Percentiles rank a stretch among this genome's conserved stretches.
Evolutionary conservation across 176 grass and related monocot genomes (phyloP).

Genomic region (Ampelocalamus luodianensis): DNA sequence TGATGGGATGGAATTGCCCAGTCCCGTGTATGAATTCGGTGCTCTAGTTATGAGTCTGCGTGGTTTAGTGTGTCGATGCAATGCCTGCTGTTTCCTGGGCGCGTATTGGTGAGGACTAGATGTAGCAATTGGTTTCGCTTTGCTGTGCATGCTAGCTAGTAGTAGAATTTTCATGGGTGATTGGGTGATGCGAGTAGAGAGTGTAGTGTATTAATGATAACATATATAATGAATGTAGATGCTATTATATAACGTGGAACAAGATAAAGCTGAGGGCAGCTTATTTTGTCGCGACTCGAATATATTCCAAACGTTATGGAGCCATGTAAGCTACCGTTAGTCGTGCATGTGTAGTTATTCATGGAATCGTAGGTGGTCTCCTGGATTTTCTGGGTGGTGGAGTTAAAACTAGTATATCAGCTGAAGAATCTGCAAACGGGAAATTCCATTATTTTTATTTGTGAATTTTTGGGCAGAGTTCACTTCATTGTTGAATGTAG

Average conservation of each 20-base stretch:
- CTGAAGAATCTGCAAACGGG: neutral
- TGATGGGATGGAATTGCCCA: neutral
- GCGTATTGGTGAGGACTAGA: neutral
- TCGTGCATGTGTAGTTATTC: conserved; percentile 9
- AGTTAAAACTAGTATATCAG: neutral
- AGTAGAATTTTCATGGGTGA: conserved; percentile 29
- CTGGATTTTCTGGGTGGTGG: neutral
- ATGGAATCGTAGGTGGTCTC: neutral
- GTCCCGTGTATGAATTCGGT: conserved; percentile 17
- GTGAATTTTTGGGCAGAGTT: neutral
- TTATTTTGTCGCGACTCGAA: conserved; percentile 13
- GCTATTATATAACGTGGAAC: neutral
- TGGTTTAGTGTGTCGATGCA: neutral
- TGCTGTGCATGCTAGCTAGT: neutral
- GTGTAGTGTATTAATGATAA: neutral
- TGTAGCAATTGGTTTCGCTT: neutral
- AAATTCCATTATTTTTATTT: conserved; percentile 1
- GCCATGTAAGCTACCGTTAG: neutral
- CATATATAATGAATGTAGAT: neutral
- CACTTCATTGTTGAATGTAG: conserved; percentile 6
- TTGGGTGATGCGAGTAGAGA: neutral
- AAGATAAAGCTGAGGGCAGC: conserved; percentile 19
- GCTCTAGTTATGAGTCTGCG: neutral
- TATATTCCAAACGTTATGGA: neutral
- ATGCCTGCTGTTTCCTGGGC: conserved; percentile 10